Base-by-base conservation (phyloP, 306 rosid genomes). In the Begonia loranthoides region DNA sequence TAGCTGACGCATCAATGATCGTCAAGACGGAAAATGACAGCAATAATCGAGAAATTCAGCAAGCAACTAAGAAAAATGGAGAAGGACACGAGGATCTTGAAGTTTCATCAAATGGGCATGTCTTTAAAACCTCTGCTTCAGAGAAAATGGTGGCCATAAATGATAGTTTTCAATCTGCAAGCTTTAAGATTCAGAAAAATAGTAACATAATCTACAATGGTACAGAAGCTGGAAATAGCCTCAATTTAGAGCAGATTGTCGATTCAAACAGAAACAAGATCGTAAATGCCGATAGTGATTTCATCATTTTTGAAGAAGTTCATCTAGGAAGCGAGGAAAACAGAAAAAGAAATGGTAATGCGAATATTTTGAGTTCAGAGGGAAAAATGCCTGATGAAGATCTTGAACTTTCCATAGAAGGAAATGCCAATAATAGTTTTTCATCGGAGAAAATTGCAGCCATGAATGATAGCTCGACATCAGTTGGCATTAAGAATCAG, bases 391-490 rank as follows among this genome's bases (percentile, higher is more conserved):
- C 47, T 43, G 36, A 28, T 28, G 36, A 28, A 63, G 51, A 34
- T 59, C 49, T 58, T 75, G 54, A 49, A 57, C 50, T 39, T 58
- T 49, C 38, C 45, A 34, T 1, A 13, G 49, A 50, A 38, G 19
- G 54, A 69, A 60, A 34, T 62, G 56, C 13, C 9, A 52, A 60
- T 72, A 58, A 45, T 17, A 48, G 69, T 49, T 51, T 45, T 38
- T 55, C 63, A 45, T 46, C 59, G 41, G 62, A 67, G 73, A 59
- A 74, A 24, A 47, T 13, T 17, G 70, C 60, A 15, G 63, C 52
- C 49, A 45, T 46, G 51, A 49, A 54, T 46, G 71, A 50, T 12
- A 63, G 36, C 54, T 55, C 60, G 62, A 63, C 41, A 15, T 51
- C 68, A 34, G 60, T 41, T 21, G 62, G 51, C 66, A 56, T 63